A percentile compares a stretch with the other conserved stretches of the same genome.
Evolutionary conservation across 169 alveolate genomes (phyloP).

Genomic region (Cryptosporidium baileyi): DNA sequence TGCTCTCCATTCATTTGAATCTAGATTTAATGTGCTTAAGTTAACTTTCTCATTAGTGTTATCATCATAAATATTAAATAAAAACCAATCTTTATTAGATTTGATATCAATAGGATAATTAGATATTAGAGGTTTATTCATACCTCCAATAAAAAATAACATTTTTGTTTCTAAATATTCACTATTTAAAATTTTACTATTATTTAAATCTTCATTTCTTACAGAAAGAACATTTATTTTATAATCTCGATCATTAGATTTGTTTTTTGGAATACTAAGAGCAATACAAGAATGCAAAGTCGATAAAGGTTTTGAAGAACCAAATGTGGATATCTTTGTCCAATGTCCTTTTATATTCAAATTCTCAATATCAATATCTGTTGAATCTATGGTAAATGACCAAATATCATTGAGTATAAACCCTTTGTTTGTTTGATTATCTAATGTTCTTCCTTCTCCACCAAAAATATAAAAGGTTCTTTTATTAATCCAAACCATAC

Average conservation of each 20-base stretch:
- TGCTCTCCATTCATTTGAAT: conserved; percentile 12
- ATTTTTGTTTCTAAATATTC: no score
- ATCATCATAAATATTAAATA: not conserved
- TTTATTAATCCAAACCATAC: conserved; percentile 86
- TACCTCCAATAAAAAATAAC: conserved; percentile 28
- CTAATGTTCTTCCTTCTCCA: conserved; percentile 80
- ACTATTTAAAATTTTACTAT: not conserved
- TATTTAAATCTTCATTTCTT: not conserved
- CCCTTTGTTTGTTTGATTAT: not conserved
- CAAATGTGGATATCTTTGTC: conserved; percentile 22
- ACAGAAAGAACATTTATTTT: not conserved
- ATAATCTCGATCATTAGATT: not conserved
- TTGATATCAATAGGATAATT: conserved; percentile 19
- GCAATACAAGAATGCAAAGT: conserved; percentile 44
- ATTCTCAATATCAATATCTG: conserved; percentile 36
- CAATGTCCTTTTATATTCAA: conserved; percentile 53
- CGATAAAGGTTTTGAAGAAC: not conserved
- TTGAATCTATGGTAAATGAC: conserved; percentile 48
- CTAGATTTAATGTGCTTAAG: not conserved
- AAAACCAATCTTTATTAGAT: conserved; percentile 5
- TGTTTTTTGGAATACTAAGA: not conserved
- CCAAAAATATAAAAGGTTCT: conserved; percentile 84
- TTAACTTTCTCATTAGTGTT: not conserved
- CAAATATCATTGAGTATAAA: conserved; percentile 31
- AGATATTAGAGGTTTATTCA: not conserved